phyloP scores from a whole-genome alignment of 129 eudicot species.

The Arctium lappa region DNA sequence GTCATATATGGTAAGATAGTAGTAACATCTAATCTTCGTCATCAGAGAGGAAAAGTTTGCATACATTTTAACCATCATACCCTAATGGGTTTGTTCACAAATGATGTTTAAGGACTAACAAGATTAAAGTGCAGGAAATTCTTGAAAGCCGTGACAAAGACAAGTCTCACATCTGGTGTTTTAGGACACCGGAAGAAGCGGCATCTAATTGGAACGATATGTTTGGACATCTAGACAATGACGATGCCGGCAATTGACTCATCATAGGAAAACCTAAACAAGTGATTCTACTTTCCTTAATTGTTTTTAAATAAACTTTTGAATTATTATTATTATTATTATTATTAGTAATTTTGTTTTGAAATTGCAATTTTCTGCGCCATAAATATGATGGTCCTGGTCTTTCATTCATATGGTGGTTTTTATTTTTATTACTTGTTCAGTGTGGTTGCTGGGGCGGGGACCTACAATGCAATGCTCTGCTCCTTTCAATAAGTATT shows the following conservation, averaged over 20 bases:
- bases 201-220: conserved; percentile 41
- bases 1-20: conserved; percentile 1
- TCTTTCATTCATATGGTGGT: neutral
- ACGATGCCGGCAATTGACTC: neutral
- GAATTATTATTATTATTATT: neutral
- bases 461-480: neutral
- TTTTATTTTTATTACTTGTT: neutral
- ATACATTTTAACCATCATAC: no score
- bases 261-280: neutral
- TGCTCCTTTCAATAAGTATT: neutral
- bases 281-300: neutral
- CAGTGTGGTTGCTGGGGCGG: neutral
- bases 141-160: conserved; percentile 65
- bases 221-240: conserved; percentile 45
- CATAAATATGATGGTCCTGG: neutral
- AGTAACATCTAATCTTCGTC: neutral
- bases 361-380: neutral
- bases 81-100: no score
- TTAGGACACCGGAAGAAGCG: conserved; percentile 70
- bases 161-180: conserved; percentile 63
- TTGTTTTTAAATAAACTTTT: neutral
- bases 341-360: neutral
- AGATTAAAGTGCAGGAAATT: conserved; percentile 52
- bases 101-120: neutral
- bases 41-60: no score